These are phyloP conservation scores for Candida andamanensis DNA, from an alignment of 805 yeast species.

Conservation along the genomic window DNA sequence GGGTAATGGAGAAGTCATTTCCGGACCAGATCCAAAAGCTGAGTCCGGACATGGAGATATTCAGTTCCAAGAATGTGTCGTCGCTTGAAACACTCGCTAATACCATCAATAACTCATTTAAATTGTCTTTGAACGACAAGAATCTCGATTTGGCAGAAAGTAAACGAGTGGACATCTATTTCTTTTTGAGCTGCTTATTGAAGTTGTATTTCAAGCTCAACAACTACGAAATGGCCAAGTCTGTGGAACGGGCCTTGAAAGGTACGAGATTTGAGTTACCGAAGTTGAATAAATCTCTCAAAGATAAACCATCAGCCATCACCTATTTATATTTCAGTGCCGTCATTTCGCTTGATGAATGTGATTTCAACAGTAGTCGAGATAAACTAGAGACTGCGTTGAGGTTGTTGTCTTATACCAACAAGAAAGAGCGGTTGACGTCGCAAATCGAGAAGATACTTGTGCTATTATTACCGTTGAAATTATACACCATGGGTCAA, in stretches of 20 bases:
- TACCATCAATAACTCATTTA: conserved; percentile 68
- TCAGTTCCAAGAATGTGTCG: conserved; percentile 13
- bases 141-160: conserved; percentile 44
- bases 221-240: conserved; percentile 68
- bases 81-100: conserved; percentile 52
- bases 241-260: conserved; percentile 63
- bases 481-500: conserved; percentile 42
- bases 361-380: conserved; percentile 50
- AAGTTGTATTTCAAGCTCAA: conserved; percentile 62
- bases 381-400: conserved; percentile 50
- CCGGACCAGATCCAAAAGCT: conserved; percentile 20
- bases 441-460: conserved; percentile 48
- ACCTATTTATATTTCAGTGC: conserved; percentile 68
- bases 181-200: conserved; percentile 65
- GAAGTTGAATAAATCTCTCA: conserved; percentile 31
- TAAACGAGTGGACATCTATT: conserved; percentile 62
- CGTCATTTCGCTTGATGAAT: conserved; percentile 59
- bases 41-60: conserved; percentile 12
- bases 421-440: conserved; percentile 7
- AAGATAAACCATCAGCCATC: conserved; percentile 42
- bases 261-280: conserved; percentile 55
- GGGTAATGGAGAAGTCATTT: conserved; percentile 26
- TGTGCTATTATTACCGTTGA: conserved; percentile 59
- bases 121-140: conserved; percentile 73
- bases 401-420: conserved; percentile 21